A percentile compares a stretch with the other conserved stretches of the same genome.
phyloP scores from a whole-genome alignment of 352 stramenopile species.

The Phytophthora cactorum region DNA sequence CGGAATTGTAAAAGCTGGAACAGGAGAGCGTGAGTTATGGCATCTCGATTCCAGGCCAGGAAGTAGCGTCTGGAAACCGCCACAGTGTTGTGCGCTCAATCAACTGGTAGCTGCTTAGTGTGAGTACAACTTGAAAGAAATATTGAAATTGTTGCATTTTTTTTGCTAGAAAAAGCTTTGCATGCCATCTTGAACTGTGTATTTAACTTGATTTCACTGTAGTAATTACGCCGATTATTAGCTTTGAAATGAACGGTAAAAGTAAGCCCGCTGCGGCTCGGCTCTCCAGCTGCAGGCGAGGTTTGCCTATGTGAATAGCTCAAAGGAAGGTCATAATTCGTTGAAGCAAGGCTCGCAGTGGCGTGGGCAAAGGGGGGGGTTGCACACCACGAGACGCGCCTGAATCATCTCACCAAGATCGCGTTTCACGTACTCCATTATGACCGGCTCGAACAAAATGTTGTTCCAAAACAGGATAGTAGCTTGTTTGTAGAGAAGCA shows the following conservation, averaged over 20 bases:
- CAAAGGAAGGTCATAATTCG: neutral
- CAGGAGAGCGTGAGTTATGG: neutral
- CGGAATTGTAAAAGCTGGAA: constrained; percentile 10
- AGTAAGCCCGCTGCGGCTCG: neutral
- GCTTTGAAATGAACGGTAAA: too few species aligned
- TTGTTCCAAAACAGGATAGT: neutral
- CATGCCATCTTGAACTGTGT: neutral
- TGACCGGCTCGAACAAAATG: neutral
- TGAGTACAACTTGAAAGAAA: too few species aligned
- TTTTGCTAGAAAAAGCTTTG: too few species aligned
- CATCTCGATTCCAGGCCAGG: neutral
- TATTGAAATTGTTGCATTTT: too few species aligned
- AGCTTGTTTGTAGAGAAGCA: neutral
- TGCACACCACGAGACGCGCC: neutral
- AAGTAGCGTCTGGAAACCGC: neutral
- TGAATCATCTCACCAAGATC: neutral
- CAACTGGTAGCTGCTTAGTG: neutral
- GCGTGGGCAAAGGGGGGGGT: neutral
- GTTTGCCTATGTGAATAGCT: neutral
- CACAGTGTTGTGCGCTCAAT: neutral
- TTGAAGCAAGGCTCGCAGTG: neutral
- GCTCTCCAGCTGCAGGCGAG: neutral
- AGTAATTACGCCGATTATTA: too few species aligned
- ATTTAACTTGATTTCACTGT: too few species aligned
- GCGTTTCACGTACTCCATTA: neutral